Base-by-base conservation (phyloP, 495 filamentous ascomycete species). In the Clohesyomyces aquaticus region DNA sequence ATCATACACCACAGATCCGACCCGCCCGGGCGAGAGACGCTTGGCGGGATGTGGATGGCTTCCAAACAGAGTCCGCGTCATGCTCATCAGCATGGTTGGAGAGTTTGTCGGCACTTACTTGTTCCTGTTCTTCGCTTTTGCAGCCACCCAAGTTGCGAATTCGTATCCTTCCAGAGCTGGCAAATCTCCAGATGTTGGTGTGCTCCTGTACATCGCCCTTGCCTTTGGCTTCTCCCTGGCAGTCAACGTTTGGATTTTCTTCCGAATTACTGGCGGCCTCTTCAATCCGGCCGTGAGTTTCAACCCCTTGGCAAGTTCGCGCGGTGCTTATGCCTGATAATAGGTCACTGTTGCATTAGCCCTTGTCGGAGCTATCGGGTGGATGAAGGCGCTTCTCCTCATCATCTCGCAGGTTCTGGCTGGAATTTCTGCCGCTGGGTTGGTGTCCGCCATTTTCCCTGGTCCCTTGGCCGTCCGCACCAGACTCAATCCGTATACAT, bases 181-280 rank as follows among this genome's bases (percentile, higher is more conserved):
- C 52, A 4, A 18, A 3, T 22, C 47, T 18, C 21, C 75, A 65
- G 12, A 67, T 69, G 35, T 52, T 64, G 1, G 69, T 4, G 53
- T 70, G 16, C 73, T 95, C 35, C 73, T 93, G 19, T 96, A 87
- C 72, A 87, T 93, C 48, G 73, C 87, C 0, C 73, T 92, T 11
- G 78, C 78, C 14, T 95, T 94, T 65, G 91, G 89, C 0, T 84
- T 91, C 69, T 85, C 87, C 10, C 78, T 95, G 57, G 84, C 83
- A 10, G 88, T 90, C 71, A 94, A 93, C 68, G 89, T 88, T 1
- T 96, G 88, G 90, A 83, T 90, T 0, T 95, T 93, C 78, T 94
- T 88, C 74, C 84, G 90, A 10, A 83, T 94, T 29, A 87, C 82
- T 2, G 91, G 91, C 9, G 90, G 90, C 10, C 73, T 91, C 10